phyloP scores from a whole-genome alignment of 495 filamentous ascomycete species.

The Talaromyces ruber region DNA sequence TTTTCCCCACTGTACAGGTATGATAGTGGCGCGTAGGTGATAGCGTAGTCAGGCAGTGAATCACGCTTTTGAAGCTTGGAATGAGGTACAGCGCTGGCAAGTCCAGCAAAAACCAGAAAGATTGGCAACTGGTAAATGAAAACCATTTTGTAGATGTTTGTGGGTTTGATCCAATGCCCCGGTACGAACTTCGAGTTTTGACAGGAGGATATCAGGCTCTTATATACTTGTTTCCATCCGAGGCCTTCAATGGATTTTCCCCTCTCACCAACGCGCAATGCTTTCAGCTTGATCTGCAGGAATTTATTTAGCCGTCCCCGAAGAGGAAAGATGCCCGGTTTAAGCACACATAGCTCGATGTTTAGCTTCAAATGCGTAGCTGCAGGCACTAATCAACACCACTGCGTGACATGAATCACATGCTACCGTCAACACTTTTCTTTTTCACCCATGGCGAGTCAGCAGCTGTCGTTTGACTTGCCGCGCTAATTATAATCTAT shows the following conservation, averaged over 20 bases:
- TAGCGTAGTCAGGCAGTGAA: background rate
- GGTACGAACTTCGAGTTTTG: background rate
- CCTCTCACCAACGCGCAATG: background rate
- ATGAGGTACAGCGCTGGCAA: background rate
- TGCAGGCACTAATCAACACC: background rate
- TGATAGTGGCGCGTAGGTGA: background rate
- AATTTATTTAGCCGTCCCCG: background rate
- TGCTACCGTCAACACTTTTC: background rate
- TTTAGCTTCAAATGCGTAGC: background rate
- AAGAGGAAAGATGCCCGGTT: background rate
- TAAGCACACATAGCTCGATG: background rate
- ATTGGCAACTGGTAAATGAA: background rate
- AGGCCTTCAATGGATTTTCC: background rate
- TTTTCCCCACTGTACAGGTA: background rate
- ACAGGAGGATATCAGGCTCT: background rate
- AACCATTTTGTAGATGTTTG: background rate
- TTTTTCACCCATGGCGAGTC: background rate
- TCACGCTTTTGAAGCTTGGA: background rate
- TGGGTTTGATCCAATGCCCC: background rate
- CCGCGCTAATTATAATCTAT: background rate
- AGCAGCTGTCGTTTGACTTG: background rate
- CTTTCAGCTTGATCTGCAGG: background rate
- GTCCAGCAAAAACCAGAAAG: background rate
- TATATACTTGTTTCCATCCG: background rate
- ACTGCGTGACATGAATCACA: background rate